Base-by-base conservation (phyloP, 2,329 filamentous ascomycete genomes). In the Geosmithia flava region DNA sequence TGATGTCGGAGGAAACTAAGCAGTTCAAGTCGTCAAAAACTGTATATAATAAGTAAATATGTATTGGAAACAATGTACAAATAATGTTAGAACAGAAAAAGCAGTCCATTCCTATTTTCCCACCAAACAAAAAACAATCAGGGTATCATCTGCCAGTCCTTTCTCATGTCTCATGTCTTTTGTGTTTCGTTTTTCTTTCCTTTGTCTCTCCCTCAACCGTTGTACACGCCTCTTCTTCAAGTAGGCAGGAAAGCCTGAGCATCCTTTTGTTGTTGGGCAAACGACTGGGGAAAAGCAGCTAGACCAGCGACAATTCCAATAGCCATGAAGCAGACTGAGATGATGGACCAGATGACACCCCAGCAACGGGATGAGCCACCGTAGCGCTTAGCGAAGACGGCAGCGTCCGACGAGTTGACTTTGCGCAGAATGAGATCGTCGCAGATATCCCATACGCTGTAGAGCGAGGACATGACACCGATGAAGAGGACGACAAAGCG, bases 391-490 rank as follows among this genome's bases (percentile, higher is more conserved):
- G 85, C 85, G 56, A 90, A 90, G 29, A 88, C 83, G 54, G 81
- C 86, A 6, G 85, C 85, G 59, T 91, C 85, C 4, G 84, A 88
- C 20, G 75, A 80, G 62, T 90, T 89, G 47, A 90, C 83, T 65
- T 89, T 90, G 50, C 85, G 76, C 4, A 89, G 68, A 54, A 91
- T 88, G 30, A 90, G 69, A 55, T 91, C 85, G 58, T 91, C 85
- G 63, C 84, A 89, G 55, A 90, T 90, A 68, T 90, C 85, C 85
- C 85, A 90, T 5, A 86, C 84, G 53, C 81, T 86, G 63, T 90
- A 90, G 1, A 90, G 73, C 2, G 80, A 82, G 7, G 80, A 85
- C 85, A 90, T 89, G 55, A 89, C 85, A 42, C 85, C 85, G 52
- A 90, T 87, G 57, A 90, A 90, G 27, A 90, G 72, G 47, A 86